Percentiles rank a stretch among this genome's conserved stretches.
Conservation (phyloP, 768 basidiomycete genomes). For the Candolleomyces aberdarensis region DNA sequence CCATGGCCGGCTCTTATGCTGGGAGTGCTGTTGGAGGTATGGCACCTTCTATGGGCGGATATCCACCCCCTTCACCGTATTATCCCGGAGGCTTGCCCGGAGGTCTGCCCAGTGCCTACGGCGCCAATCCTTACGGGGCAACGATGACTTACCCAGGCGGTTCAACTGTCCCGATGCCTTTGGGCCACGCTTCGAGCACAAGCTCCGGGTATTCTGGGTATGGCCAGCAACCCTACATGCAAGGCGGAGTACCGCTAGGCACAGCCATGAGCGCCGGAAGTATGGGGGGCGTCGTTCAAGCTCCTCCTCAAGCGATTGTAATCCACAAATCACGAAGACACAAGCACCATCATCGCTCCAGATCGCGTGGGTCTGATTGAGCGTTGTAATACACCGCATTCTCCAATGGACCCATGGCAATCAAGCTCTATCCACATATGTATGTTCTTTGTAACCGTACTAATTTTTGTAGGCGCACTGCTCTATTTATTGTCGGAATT, state of each 20-base stretch:
- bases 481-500: no score
- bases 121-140: background rate
- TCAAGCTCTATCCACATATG: background rate
- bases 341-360: constrained; percentile 24
- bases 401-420: background rate
- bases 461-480: no score
- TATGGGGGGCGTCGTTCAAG: background rate
- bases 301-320: constrained; percentile 14
- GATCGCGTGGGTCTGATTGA: constrained; percentile 5
- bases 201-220: constrained; percentile 14
- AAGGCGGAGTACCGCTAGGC: background rate
- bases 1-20: background rate
- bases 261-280: constrained; percentile 8
- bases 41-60: background rate
- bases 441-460: no score
- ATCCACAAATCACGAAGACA: constrained; percentile 24
- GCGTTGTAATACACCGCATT: background rate
- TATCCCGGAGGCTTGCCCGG: background rate
- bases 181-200: constrained; percentile 3
- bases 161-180: constrained; percentile 9
- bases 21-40: constrained; percentile 2
- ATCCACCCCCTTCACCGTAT: background rate
- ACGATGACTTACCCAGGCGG: constrained; percentile 1
- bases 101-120: background rate
- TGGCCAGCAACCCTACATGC: constrained; percentile 7